Base-by-base conservation (phyloP, 78 protist species). In the Cavenderia fasciculata region DNA sequence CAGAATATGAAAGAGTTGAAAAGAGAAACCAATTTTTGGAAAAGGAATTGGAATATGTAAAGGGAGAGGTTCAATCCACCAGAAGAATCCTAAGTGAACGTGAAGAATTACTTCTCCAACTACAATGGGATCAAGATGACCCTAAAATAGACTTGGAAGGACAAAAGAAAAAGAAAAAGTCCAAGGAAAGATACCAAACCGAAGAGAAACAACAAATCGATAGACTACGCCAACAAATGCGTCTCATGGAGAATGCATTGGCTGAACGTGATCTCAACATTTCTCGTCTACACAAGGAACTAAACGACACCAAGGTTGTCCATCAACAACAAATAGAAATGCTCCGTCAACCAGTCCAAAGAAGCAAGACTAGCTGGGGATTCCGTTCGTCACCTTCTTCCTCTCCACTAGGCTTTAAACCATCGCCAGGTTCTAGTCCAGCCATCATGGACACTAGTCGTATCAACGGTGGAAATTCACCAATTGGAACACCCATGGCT, bases 41-140 rank as follows among this genome's bases (percentile, higher is more conserved):
- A 31, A 79, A 79, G 33, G 88, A 79, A 21, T 63, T 79, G 36
- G 88, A 79, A 41, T 70, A 65, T 40, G 23, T n/a, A 5, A 79
- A 79, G 34, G 52, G 62, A 40, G 88, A 79, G 54, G 34, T 79
- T 10, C 1, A 40, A 46, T 79, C 76, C n/a, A 79, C 88, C 0
- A 44, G 88, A 52, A 79, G 38, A 31, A 79, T 65, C 0, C 40
- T 79, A 34, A 65, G 46, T 36, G 76, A 79, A 54, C 52, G 76
- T 27, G 88, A 79, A 23, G 43, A 79, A 16, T 29, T 79, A 49
- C 23, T 79, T 18, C 27, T 79, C 23, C 88, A 79, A 29, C 46
- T 79, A 7, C 88, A 79, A 79, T 79, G 74, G 74, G 88, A 79
- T 54, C 77, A 79, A 40, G 76, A 79, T 16, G 88, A 79, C 52